These are phyloP conservation scores for Leersia perrieri DNA, from an alignment of 176 grass and related monocot genomes.

Conservation along the genomic window DNA sequence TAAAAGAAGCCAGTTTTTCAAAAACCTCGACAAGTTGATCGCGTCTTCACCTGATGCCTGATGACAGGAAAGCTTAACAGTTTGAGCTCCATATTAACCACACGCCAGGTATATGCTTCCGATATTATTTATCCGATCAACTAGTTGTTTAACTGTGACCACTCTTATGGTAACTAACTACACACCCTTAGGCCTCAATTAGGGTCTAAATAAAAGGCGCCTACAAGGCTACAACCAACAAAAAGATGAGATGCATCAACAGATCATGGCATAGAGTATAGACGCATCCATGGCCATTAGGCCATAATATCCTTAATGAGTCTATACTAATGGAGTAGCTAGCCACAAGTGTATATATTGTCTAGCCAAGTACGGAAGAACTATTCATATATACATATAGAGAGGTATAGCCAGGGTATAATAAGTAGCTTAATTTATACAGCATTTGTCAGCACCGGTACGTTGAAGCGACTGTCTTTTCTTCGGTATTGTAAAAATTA, in stretches of 20 bases:
- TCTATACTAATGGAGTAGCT: background rate
- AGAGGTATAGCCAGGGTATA: background rate
- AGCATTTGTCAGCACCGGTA: background rate
- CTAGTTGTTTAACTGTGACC: background rate
- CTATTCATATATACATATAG: background rate
- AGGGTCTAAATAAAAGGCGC: background rate
- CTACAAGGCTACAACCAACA: background rate
- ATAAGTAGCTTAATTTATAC: background rate
- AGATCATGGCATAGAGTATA: background rate
- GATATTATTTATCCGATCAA: no score
- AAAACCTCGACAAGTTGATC: background rate
- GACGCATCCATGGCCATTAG: background rate
- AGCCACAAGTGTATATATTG: background rate
- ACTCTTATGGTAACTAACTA: background rate
- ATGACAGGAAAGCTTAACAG: background rate
- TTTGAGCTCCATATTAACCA: background rate
- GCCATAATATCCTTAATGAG: background rate
- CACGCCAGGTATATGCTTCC: no score
- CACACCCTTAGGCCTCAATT: background rate
- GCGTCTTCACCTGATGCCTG: background rate
- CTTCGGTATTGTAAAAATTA: background rate
- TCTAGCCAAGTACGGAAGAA: background rate
- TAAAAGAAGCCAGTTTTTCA: background rate
- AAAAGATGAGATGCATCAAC: background rate
- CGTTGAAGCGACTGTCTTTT: background rate